phyloP scores from a whole-genome alignment of 2,329 filamentous ascomycete genomes.

The Phaeophleospora eucalypticola region DNA sequence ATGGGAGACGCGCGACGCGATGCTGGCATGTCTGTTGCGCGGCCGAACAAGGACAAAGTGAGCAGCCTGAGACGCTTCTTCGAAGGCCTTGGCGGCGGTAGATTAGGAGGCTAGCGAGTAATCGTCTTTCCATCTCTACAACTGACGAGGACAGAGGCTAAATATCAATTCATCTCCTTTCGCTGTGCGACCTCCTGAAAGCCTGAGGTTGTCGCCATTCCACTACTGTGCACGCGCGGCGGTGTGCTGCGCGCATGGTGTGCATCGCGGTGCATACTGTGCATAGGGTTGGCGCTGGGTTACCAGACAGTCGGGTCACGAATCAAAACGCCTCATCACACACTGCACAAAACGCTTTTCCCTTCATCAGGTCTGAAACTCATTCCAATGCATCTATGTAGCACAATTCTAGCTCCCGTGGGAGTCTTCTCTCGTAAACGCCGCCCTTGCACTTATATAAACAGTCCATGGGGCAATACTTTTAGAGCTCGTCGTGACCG shows the following conservation, averaged over 20 bases:
- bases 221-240: too few relatives aligned
- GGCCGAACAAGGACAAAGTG: constrained; percentile 38
- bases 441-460: constrained; percentile 11
- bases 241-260: too few relatives aligned
- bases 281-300: too few relatives aligned
- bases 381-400: constrained; percentile 19
- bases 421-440: constrained; percentile 8
- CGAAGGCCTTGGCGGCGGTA: constrained; percentile 9
- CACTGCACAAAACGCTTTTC: neutral
- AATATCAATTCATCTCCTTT: too few relatives aligned
- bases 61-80: constrained; percentile 56
- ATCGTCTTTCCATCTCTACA: too few relatives aligned
- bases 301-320: too few relatives aligned
- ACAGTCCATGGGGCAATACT: constrained; percentile 1
- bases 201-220: too few relatives aligned
- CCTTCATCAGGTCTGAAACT: constrained; percentile 2
- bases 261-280: too few relatives aligned
- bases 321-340: too few relatives aligned
- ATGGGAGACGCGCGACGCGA: constrained; percentile 30
- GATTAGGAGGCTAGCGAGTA: neutral
- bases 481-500: constrained; percentile 49
- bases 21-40: constrained; percentile 10
- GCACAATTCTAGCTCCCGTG: constrained; percentile 12
- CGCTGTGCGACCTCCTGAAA: too few relatives aligned
- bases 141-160: too few relatives aligned